Evolutionary conservation across 148 eudicot species (phyloP).

Genomic region (Chenopodium album): DNA sequence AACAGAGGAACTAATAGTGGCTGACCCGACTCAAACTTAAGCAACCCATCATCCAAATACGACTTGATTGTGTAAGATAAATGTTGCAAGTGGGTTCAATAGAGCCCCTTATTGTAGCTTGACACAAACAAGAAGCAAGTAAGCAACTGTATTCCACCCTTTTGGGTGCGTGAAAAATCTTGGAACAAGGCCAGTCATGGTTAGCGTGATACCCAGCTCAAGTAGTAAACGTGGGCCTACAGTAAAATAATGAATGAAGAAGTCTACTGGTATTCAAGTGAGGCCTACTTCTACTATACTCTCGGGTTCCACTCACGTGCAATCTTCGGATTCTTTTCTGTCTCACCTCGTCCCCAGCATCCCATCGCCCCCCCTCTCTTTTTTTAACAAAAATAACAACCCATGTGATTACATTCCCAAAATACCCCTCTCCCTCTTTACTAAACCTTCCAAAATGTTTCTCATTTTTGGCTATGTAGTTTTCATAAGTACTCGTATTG

Average conservation of each 20-base stretch:
- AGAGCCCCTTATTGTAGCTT: too few species aligned
- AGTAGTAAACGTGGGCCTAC: conserved; percentile 1
- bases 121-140: too few species aligned
- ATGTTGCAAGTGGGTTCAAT: too few species aligned
- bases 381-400: neutral
- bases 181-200: neutral
- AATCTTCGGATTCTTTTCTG: conserved; percentile 31
- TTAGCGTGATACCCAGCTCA: neutral
- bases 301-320: conserved; percentile 39
- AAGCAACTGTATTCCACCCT: too few species aligned
- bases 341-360: conserved; percentile 25
- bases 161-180: too few species aligned
- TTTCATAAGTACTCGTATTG: neutral
- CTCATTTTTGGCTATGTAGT: neutral
- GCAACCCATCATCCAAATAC: too few species aligned
- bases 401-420: conserved; percentile 10
- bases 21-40: too few species aligned
- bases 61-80: too few species aligned
- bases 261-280: neutral
- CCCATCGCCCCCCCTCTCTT: too few species aligned
- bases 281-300: neutral
- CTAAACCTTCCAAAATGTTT: neutral
- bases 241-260: too few species aligned
- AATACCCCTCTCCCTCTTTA: neutral
- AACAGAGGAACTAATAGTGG: too few species aligned